Percentiles rank a stretch among this genome's conserved stretches.
Evolutionary conservation across 176 grass and related monocot genomes (phyloP).

Genomic region (Tillandsia fasciculata): DNA sequence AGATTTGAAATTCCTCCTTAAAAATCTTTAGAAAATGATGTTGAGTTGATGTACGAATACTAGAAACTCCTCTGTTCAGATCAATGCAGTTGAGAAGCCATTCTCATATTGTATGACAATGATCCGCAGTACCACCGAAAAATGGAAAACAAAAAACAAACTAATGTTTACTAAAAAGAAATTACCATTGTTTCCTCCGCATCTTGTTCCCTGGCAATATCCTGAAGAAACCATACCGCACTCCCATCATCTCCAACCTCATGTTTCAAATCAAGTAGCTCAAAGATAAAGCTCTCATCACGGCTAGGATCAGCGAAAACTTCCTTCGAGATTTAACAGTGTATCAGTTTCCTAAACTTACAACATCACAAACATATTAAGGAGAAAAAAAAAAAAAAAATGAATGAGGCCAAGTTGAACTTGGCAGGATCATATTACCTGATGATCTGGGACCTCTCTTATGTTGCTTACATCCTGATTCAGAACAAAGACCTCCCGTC

Average conservation of each 20-base stretch:
- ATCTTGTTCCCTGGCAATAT: slow-evolving; percentile 82
- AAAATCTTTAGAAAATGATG: neutral
- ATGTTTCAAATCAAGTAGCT: slow-evolving; percentile 79
- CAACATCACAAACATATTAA: neutral
- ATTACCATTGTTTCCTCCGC: slow-evolving; percentile 55
- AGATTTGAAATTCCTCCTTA: too few relatives aligned
- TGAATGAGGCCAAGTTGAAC: neutral
- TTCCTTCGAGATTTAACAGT: slow-evolving; percentile 32
- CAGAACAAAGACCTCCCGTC: neutral
- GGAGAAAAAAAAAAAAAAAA: neutral
- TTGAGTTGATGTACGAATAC: too few relatives aligned
- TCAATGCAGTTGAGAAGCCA: too few relatives aligned
- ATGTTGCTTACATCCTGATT: slow-evolving; percentile 77
- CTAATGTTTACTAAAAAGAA: neutral
- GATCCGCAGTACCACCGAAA: too few relatives aligned
- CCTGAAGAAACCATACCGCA: slow-evolving; percentile 72
- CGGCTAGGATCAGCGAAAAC: slow-evolving; percentile 60
- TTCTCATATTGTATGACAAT: too few relatives aligned
- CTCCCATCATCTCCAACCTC: slow-evolving; percentile 63
- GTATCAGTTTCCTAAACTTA: neutral
- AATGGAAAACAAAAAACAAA: neutral
- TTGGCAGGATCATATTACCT: slow-evolving; percentile 27
- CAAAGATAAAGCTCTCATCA: slow-evolving; percentile 88
- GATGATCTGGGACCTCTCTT: slow-evolving; percentile 73
- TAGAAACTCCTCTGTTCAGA: too few relatives aligned